Evolutionary conservation across 257 asterid genomes (phyloP), one percentile per base, ranked within the genome.

Genomic region (Vinca minor): DNA sequence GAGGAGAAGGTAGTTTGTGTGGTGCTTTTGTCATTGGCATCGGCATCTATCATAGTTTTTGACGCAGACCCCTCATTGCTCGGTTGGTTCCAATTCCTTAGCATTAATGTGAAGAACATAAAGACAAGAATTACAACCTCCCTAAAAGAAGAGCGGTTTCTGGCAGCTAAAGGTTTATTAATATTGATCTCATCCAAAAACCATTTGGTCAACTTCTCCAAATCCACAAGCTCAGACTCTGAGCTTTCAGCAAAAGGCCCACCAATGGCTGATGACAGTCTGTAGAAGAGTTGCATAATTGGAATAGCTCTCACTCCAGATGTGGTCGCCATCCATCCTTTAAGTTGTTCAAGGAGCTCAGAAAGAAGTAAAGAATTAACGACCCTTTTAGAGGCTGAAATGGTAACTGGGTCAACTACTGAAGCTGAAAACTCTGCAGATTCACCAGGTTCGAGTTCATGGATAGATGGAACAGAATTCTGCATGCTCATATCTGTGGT

Each of bases 1-100:
- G 82, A 23, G 53, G 85, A 68, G 66, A 87, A 53, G 58, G 78
- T 67, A 58, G 72, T 69, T 50, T 74, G 96, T 69, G 66, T 66
- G 64, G 80, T 47, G 49, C 79, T 70, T 74, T 82, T 89, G 69
- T 93, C 99, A 78, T 77, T 85, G 25, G 77, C 32, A 70, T 89
- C 99, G 25, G 77, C 32, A 70, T 89, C 99, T 21, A 77, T 60
- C 45, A 78, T 71, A 46, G 85, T 77, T 83, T 90, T 93, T 68
- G 84, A 77, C 44, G 61, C 77, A 69, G 88, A 71, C 62, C 80
- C 86, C 78, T 87, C 97, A 66, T 76, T 67, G 58, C 96, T 87
- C n/a, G 97, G 91, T 65, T 93, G 99, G 79, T 93, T 87, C 99
- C 99, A 93, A 81, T 93, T 93, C 47, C 99, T 89, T 62, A 93